Percentiles rank a stretch among this genome's conserved stretches.
Evolutionary conservation across 768 basidiomycete genomes (phyloP).

Genomic region (Chalciporus pseudorubinellus): DNA sequence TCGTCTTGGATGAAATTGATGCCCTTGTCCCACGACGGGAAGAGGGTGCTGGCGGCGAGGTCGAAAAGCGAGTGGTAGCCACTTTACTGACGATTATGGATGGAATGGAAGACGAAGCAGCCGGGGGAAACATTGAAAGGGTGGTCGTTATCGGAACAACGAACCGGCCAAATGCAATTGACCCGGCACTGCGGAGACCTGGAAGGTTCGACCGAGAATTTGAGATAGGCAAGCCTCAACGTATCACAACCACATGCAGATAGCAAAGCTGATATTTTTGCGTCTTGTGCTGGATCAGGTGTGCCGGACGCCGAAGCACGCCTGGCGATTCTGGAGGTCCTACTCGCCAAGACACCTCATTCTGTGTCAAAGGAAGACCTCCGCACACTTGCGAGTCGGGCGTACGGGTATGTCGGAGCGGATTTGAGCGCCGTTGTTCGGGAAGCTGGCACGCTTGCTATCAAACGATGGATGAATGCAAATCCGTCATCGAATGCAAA

Average conservation of each 20-base stretch:
- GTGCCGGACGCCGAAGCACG: constrained; percentile 88
- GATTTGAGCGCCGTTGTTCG: constrained; percentile 91
- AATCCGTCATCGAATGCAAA: constrained; percentile 6
- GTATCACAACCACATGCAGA: background rate
- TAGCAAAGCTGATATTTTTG: background rate
- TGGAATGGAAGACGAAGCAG: constrained; percentile 62
- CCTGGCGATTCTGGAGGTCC: constrained; percentile 79
- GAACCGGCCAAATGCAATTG: constrained; percentile 92
- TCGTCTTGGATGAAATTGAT: constrained; percentile 95
- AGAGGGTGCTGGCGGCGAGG: constrained; percentile 88
- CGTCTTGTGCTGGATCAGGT: constrained; percentile 45
- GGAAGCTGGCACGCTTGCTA: constrained; percentile 88
- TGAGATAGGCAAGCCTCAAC: constrained; percentile 69
- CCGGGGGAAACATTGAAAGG: constrained; percentile 43
- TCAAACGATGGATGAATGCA: constrained; percentile 71
- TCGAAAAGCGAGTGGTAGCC: constrained; percentile 94
- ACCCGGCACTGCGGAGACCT: constrained; percentile 86
- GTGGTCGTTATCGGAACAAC: constrained; percentile 97
- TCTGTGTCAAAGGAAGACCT: constrained; percentile 60
- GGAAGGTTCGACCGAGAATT: constrained; percentile 94
- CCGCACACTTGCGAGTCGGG: constrained; percentile 62
- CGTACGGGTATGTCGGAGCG: constrained; percentile 97
- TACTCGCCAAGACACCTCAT: constrained; percentile 81
- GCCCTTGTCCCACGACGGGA: constrained; percentile 90
- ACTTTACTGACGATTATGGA: constrained; percentile 93